Base-by-base conservation (phyloP, 805 yeast genomes). In the Schwanniomyces yamadae region DNA sequence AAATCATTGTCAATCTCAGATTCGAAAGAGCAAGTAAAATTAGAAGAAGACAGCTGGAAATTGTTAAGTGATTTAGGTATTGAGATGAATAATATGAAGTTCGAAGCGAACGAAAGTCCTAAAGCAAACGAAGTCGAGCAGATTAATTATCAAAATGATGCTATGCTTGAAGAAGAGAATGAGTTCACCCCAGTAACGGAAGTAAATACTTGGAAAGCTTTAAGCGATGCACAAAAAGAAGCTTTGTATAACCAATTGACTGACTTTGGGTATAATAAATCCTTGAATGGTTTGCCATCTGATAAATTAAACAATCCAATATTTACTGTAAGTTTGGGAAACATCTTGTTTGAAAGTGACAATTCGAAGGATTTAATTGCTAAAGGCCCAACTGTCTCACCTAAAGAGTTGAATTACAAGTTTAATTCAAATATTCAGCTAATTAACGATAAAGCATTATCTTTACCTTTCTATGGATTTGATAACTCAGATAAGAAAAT, bases 311-410 rank as follows among this genome's bases (percentile, higher is more conserved):
- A 55, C 27, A 39, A 34, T 6, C 63, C 68, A 1, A 48, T 61
- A 4, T 55, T 68, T 33, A 59, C 70, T 0, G 52, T 59, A 6
- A 59, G 72, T 1, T 53, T 69, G 16, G 76, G 76, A n/a, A 56
- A 59, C 21, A 49, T 70, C 10, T 45, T 69, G 11, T 59, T 64
- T 28, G 50, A 55, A 30, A 41, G 44, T 0, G 36, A 45, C 13
- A 40, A 23, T 4, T 22, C 26, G 4, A 11, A 35, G 6, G 30
- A 36, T 3, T 20, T 41, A 20, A 37, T 48, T 33, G 34, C 49
- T 9, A 27, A 23, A 5, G 12, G 16, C 20, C 50, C 46, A 19
- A 33, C 13, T 11, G 13, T 32, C 6, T 14, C 33, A 7, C 2
- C 17, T 1, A 14, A 15, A 12, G 13, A 18, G 8, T 31, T 25